Conservation (phyloP, 139 green algal genomes). For the Chlamydomonas eustigma region DNA sequence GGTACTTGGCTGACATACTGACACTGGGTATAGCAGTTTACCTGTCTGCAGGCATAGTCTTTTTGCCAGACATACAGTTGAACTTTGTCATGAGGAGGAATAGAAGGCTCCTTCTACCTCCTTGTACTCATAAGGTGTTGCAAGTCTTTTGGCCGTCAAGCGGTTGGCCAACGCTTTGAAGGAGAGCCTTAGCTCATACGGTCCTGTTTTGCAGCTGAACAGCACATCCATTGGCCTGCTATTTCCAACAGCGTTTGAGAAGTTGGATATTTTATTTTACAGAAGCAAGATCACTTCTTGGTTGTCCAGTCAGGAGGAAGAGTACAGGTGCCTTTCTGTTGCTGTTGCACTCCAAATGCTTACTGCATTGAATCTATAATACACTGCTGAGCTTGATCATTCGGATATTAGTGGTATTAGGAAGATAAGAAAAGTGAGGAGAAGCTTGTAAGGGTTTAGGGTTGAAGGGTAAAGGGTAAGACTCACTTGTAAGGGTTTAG, state of each 20-base stretch:
- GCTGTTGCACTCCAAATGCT: too few relatives aligned
- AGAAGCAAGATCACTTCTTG: conserved; percentile 71
- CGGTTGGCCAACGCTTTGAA: conserved; percentile 47
- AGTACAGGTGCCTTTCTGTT: conserved; percentile 49
- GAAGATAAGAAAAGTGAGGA: too few relatives aligned
- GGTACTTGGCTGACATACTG: not conserved
- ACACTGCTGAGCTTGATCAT: too few relatives aligned
- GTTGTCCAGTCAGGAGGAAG: conserved; percentile 74
- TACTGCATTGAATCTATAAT: too few relatives aligned
- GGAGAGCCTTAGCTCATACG: conserved; percentile 38
- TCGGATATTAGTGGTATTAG: too few relatives aligned
- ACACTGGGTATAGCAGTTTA: not conserved
- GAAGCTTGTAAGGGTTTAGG: not conserved
- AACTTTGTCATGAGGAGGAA: too few relatives aligned
- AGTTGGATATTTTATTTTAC: conserved; percentile 67
- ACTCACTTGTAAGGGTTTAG: not conserved
- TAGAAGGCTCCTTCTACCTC: not conserved
- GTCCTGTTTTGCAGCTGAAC: conserved; percentile 46
- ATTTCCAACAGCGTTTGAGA: conserved; percentile 54
- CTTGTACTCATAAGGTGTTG: conserved; percentile 1
- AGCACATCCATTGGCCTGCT: conserved; percentile 36
- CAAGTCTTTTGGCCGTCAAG: conserved; percentile 27
- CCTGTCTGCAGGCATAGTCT: too few relatives aligned
- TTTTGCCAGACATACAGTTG: too few relatives aligned
- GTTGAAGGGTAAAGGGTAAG: not conserved